Percentiles rank a stretch among this genome's conserved stretches.
Evolutionary conservation across 257 asterid species (phyloP).

Genomic region (Solanum habrochaites): DNA sequence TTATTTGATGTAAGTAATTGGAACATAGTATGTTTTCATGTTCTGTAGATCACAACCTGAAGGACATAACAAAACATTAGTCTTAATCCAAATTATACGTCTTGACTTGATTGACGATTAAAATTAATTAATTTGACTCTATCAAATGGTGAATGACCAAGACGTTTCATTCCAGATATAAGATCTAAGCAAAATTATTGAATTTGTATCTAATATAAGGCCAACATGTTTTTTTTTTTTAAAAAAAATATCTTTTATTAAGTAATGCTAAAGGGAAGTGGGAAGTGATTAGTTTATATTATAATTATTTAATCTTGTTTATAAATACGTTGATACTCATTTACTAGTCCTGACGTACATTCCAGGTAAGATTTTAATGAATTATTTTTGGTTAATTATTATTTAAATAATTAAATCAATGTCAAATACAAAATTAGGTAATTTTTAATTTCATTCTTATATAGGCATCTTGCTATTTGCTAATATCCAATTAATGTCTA

Average conservation of each 20-base stretch:
- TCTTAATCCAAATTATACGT: background rate
- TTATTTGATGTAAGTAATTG: background rate
- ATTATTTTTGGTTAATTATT: background rate
- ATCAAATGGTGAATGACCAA: background rate
- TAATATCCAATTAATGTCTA: background rate
- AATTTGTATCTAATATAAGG: background rate
- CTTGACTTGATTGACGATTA: background rate
- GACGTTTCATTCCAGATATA: background rate
- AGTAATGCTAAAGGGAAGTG: background rate
- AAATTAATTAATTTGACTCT: background rate
- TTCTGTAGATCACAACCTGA: background rate
- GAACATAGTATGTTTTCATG: background rate
- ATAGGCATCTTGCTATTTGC: background rate
- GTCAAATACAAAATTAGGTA: background rate
- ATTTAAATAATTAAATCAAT: background rate
- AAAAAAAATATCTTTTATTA: background rate
- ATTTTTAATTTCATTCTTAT: background rate
- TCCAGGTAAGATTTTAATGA: background rate
- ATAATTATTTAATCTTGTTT: background rate
- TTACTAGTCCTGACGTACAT: background rate
- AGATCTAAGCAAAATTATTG: background rate
- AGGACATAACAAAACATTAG: background rate
- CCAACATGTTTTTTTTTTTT: background rate
- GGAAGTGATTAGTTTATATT: background rate
- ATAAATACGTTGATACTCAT: background rate